Base-by-base conservation (phyloP, 331 rosid species). In the Pyracantha coccinea region DNA sequence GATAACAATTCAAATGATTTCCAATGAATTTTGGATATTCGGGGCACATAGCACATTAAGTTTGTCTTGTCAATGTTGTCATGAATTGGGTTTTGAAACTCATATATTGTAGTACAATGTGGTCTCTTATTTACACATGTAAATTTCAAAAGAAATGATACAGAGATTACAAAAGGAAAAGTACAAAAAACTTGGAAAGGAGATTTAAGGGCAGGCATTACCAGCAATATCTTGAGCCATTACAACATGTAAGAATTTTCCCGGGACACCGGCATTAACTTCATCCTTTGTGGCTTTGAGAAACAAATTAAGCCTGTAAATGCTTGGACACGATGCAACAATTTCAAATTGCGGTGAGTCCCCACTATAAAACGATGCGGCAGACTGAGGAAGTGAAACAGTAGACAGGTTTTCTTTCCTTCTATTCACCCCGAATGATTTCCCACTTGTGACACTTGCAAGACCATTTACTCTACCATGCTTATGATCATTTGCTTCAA, bases 261-360 rank as follows among this genome's bases (percentile, higher is more conserved):
- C 97, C 6, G 91, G 96, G 27, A 85, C 87, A 72, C 97, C 96
- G 68, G 91, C 90, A 71, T 80, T 89, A 70, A 91, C 87, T 80
- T 91, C 97, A 73, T 77, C 85, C 79, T 74, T 93, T 83, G 84
- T 78, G 52, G 87, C 90, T 80, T 76, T 93, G 77, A 93, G 80
- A 81, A 78, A 93, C 61, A 55, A 77, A 80, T 91, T 91, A 9
- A 93, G 92, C 75, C 77, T 78, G 70, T 68, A 57, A 78, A 85
- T 72, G 86, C 82, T 81, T 78, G 89, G 84, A 86, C 91, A 88
- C 21, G 88, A 74, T 75, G 88, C 98, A 77, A 85, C 79, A 72
- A 93, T 88, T 80, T 91, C 93, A 71, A 86, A 65, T 58, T 79
- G 71, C 7, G 91, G 93, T 27, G 94, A 93, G 67, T 72, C 72